These are phyloP conservation scores for Auriscalpium vulgare DNA, from an alignment of 768 basidiomycete species.

Conservation along the genomic window DNA sequence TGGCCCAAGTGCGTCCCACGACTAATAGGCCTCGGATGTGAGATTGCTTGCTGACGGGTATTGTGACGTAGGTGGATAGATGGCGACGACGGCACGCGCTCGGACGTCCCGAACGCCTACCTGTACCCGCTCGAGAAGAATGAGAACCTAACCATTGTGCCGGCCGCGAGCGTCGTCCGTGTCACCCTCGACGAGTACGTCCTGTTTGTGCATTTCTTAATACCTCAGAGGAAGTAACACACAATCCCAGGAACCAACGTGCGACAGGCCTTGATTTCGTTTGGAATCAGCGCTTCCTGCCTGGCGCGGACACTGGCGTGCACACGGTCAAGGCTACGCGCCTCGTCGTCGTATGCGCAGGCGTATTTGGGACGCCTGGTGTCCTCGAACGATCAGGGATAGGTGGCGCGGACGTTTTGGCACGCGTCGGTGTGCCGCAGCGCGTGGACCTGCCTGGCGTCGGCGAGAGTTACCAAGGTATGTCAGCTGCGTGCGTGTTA, in stretches of 20 bases:
- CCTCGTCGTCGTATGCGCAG: constrained; percentile 32
- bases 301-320: constrained; percentile 1
- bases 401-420: constrained; percentile 25
- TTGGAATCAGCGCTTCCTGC: constrained; percentile 20
- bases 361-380: constrained; percentile 36
- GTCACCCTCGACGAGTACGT: constrained; percentile 21
- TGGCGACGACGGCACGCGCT: constrained; percentile 41
- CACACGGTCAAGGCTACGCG: constrained; percentile 22
- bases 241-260: constrained; percentile 20
- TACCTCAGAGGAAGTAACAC: background rate
- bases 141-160: constrained; percentile 24
- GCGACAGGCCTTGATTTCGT: constrained; percentile 32
- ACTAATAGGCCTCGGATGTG: background rate
- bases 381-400: constrained; percentile 49
- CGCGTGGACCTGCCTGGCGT: constrained; percentile 34
- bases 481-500: background rate
- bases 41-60: background rate
- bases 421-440: constrained; percentile 21
- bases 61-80: constrained; percentile 42
- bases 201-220: background rate
- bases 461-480: constrained; percentile 35
- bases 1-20: constrained; percentile 42
- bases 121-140: constrained; percentile 26
- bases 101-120: constrained; percentile 40
- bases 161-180: constrained; percentile 27